These are phyloP conservation scores for Entrophospora sp. DNA, from an alignment of 192 early-diverging fungal species.

Conservation along the genomic window DNA sequence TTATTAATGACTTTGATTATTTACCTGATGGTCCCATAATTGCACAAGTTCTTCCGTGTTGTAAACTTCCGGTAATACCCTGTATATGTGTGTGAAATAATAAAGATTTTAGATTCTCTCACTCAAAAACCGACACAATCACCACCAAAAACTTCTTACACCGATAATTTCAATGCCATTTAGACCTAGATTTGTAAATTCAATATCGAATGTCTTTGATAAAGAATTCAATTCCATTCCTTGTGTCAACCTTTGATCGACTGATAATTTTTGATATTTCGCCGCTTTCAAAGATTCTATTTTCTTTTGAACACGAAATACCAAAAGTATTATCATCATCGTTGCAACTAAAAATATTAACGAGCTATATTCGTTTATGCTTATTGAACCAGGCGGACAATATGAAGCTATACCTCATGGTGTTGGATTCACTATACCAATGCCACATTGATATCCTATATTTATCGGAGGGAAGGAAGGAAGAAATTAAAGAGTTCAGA, in stretches of 20 bases:
- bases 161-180: slow-evolving; percentile 44
- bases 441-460: neutral
- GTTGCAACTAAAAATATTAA: slow-evolving; percentile 19
- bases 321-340: slow-evolving; percentile 22
- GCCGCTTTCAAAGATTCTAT: slow-evolving; percentile 12
- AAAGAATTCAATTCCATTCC: slow-evolving; percentile 25
- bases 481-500: slow-evolving; percentile 36
- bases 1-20: too few species aligned
- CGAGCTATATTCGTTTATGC: slow-evolving; percentile 25
- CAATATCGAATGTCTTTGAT: slow-evolving; percentile 46
- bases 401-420: slow-evolving; percentile 24
- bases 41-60: slow-evolving; percentile 47
- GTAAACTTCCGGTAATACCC: slow-evolving; percentile 48
- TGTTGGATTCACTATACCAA: slow-evolving; percentile 3
- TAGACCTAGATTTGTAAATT: slow-evolving; percentile 33
- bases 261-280: slow-evolving; percentile 19
- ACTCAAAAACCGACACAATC: too few species aligned
- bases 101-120: too few species aligned
- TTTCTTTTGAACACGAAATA: slow-evolving; percentile 27
- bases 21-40: slow-evolving; percentile 43
- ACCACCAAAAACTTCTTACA: slow-evolving; percentile 21
- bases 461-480: too few species aligned
- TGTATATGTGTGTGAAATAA: neutral
- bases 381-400: slow-evolving; percentile 28
- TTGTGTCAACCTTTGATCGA: neutral